Base-by-base conservation (phyloP, 2,329 filamentous ascomycete species). In the Chaetomium strumarium region DNA sequence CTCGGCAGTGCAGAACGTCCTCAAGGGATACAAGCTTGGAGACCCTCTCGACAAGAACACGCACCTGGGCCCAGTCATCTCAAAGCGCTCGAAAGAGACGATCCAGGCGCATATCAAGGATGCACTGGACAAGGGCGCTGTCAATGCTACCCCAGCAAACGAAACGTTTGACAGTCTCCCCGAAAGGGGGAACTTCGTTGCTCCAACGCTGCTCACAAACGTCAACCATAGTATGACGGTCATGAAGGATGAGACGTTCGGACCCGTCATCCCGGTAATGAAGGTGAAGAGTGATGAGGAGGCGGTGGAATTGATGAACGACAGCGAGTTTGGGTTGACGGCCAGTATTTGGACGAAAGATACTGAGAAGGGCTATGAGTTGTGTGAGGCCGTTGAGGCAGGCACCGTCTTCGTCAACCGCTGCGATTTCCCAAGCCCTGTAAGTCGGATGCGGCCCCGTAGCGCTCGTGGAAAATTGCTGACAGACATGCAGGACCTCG, bases 311-410 rank as follows among this genome's bases (percentile, higher is more conserved):
- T 72, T 92, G 46, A 96, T 97, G 90, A 96, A 96, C 64, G 90
- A 96, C 67, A 93, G 88, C 71, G 85, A 95, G 59, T 95, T 95
- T 66, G 92, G 92, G 5, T 77, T 97, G 56, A 96, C 92, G 3
- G 92, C 91, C n/a, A 95, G 90, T 64, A 90, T 97, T 63, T 97
- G 92, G 92, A 96, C 90, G 53, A 95, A 93, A 69, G 90, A 97
- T 65, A 81, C 84, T 2, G 76, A 74, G 42, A 84, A 78, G 65
- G 92, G 86, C 14, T 83, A 90, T 62, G 79, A 87, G 66, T 76
- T 97, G 48, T 82, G 86, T 37, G 85, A 93, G 51, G 77, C 84
- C 46, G 83, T 97, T 44, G 91, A 96, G 67, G 91, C 92, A 42
- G 92, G 92, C 39, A 97, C 92, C 1, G 91, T 96, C 45, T 97